Percentiles rank a stretch among this genome's conserved stretches.
Conservation (phyloP, 768 basidiomycete species). For the Austroboletus eburneus region DNA sequence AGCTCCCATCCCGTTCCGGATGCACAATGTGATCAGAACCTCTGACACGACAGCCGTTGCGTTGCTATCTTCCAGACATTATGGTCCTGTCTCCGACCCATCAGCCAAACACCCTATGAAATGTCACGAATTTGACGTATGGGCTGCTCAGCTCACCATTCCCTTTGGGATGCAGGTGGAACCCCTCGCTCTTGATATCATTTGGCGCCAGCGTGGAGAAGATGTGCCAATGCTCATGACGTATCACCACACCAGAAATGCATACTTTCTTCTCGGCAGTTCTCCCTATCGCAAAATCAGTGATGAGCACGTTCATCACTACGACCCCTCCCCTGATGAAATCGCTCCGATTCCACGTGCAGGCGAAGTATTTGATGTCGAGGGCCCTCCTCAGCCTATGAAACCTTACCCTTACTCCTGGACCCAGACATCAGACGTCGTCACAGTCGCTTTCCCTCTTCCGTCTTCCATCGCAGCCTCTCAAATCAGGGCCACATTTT, state of each 20-base stretch:
- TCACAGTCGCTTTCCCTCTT: conserved; percentile 83
- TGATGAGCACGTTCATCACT: conserved; percentile 31
- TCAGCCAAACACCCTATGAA: conserved; percentile 18
- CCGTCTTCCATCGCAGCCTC: conserved; percentile 62
- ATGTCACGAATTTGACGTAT: conserved; percentile 57
- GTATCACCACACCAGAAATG: conserved; percentile 42
- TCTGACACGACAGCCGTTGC: conserved; percentile 41
- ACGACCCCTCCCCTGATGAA: conserved; percentile 63
- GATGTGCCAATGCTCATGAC: conserved; percentile 62
- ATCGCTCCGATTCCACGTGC: conserved; percentile 63
- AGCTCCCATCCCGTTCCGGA: conserved; percentile 36
- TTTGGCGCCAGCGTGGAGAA: conserved; percentile 69
- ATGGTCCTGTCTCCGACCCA: conserved; percentile 27
- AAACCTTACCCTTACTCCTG: conserved; percentile 86
- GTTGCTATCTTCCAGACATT: conserved; percentile 58
- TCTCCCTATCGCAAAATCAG: conserved; percentile 47
- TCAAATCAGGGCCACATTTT: conserved; percentile 64
- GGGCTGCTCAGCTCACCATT: conserved; percentile 52
- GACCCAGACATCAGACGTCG: conserved; percentile 81
- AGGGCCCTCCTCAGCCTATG: conserved; percentile 27
- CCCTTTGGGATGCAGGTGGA: conserved; percentile 33
- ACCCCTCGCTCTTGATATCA: conserved; percentile 42
- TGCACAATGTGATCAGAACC: conserved; percentile 32
- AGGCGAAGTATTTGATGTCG: conserved; percentile 50
- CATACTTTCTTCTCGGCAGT: conserved; percentile 57